These are phyloP conservation scores for Ampelocalamus luodianensis DNA, from an alignment of 176 grass and related monocot genomes.

Conservation along the genomic window DNA sequence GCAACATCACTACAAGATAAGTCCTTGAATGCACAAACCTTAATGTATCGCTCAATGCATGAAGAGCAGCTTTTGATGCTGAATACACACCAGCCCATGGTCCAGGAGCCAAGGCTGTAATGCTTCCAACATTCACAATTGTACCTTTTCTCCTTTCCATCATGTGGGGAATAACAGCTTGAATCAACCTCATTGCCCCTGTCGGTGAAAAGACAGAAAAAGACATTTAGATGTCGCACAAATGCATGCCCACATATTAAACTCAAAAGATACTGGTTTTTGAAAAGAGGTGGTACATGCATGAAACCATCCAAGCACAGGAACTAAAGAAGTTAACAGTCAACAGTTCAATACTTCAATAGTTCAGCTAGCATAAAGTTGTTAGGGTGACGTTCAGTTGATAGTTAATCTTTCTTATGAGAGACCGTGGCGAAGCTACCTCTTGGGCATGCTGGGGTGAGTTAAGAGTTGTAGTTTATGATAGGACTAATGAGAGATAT, in stretches of 20 bases:
- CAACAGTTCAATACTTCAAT: conserved; percentile 2
- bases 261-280: not conserved
- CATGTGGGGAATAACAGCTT: conserved; percentile 89
- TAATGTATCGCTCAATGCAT: conserved; percentile 82
- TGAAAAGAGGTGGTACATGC: not conserved
- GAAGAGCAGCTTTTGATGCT: conserved; percentile 91
- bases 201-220: not conserved
- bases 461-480: not conserved
- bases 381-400: not conserved
- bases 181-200: conserved; percentile 92
- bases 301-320: conserved; percentile 13
- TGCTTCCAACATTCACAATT: conserved; percentile 90
- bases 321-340: not conserved
- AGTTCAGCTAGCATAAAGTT: not conserved
- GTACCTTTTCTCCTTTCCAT: conserved; percentile 73
- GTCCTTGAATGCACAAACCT: conserved; percentile 56
- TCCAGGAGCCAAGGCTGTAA: conserved; percentile 81
- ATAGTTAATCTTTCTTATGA: not conserved
- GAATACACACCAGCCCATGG: conserved; percentile 94
- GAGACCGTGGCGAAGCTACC: not conserved
- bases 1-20: not conserved
- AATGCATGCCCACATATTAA: not conserved
- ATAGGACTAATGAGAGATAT: not conserved
- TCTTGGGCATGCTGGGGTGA: not conserved
- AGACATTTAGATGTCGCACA: not conserved